Percentiles rank a stretch among this genome's conserved stretches.
Conservation (phyloP, 352 stramenopile genomes). For the Phytophthora meadii region DNA sequence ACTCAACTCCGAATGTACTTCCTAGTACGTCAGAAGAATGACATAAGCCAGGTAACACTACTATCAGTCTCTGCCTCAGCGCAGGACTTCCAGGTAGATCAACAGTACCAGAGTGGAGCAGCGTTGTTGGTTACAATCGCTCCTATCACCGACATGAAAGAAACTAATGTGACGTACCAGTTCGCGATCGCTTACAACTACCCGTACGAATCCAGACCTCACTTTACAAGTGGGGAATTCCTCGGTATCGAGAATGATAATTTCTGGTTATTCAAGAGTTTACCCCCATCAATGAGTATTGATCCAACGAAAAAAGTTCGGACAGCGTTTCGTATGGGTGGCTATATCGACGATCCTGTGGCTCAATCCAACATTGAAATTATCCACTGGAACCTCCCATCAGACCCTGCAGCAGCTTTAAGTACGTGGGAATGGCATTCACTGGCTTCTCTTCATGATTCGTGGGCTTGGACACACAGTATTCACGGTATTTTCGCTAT, state of each 20-base stretch:
- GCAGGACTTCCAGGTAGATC: conserved; percentile 33
- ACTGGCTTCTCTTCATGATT: conserved; percentile 35
- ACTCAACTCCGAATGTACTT: conserved; percentile 37
- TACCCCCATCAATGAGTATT: conserved; percentile 3
- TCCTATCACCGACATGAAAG: conserved; percentile 34
- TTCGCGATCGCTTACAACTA: conserved; percentile 35
- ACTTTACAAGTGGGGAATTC: conserved; percentile 15
- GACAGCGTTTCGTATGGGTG: conserved; percentile 34
- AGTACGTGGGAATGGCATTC: conserved; percentile 32
- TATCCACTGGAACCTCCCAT: conserved; percentile 27
- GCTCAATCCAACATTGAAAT: conserved; percentile 53
- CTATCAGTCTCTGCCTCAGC: conserved; percentile 25
- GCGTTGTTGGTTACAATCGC: conserved; percentile 23
- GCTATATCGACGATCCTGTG: conserved; percentile 40
- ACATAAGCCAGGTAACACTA: conserved; percentile 26
- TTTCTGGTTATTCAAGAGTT: conserved; percentile 27
- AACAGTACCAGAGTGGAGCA: conserved; percentile 29
- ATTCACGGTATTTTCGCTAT: conserved; percentile 46
- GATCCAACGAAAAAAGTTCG: conserved; percentile 27
- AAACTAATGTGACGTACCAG: conserved; percentile 16
- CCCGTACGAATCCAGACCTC: conserved; percentile 28
- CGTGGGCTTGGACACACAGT: conserved; percentile 54
- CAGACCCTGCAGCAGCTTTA: conserved; percentile 26
- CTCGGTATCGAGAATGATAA: conserved; percentile 18
- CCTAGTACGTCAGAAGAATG: conserved; percentile 17